Evolutionary conservation across 139 green algal genomes (phyloP), one percentile per base, ranked within the genome.

Genomic region (Desmodesmus armatus): DNA sequence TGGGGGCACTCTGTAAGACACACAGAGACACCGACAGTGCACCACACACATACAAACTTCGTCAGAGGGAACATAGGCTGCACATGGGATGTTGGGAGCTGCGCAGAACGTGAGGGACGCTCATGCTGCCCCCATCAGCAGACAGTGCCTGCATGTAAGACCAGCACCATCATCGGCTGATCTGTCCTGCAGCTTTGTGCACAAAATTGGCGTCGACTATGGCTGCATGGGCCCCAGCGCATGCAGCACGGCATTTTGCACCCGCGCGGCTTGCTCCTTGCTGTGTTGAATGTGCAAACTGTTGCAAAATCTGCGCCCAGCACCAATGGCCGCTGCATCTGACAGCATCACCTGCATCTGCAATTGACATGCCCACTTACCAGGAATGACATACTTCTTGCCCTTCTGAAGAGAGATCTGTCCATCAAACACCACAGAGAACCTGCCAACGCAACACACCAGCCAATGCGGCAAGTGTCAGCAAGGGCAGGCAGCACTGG

Each of bases 371-470:
- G 13, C 47, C 13, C 9, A 44, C 63, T 25, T 2, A 75, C 67
- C 67, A n/a, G 67, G 35, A 51, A 80, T 80, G 49, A 80, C 73
- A 23, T 80, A 80, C 49, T 80, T 51, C 31, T 31, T 80, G 49
- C n/a, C n/a, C n/a, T 63, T 33, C 7, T 80, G 73, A 31, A 80
- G 49, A 47, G 66, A 47, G 35, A 80, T 49, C 17, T 80, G 31
- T 17, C 19, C 47, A 29, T 80, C 73, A 21, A 80, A 35, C 5
- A 80, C 47, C 15, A 41, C 49, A 40, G 31, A 51, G 49, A 80
- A 80, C 49, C 60, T 69, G 47, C n/a, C n/a, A n/a, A n/a, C n/a
- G n/a, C n/a, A n/a, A n/a, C n/a, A n/a, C n/a, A n/a, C n/a, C n/a
- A n/a, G n/a, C n/a, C n/a, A n/a, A n/a, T n/a, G n/a, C n/a, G n/a